Base-by-base conservation (phyloP, 1,139 yeast species). In the Yamadazyma sp. region DNA sequence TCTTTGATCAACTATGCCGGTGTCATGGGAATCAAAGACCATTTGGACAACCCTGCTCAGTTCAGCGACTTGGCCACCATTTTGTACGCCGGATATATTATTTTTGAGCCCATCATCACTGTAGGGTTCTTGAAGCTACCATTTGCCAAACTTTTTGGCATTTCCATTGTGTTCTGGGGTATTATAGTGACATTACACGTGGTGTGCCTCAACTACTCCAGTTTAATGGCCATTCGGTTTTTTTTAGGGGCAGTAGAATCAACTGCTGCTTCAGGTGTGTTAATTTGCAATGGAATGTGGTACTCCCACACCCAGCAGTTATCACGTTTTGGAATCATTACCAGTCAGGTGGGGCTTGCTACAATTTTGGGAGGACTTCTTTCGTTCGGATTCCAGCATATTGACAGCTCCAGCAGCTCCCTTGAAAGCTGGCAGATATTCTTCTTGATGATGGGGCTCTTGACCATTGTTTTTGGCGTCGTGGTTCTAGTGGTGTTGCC, bases 11-110 rank as follows among this genome's bases (percentile, higher is more conserved):
- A 70, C 45, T 73, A 70, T 51, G 70, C 79, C 2, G 74, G 76
- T 1, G 77, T 73, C 1, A 73, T 73, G 77, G 80, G 80, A 1
- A 67, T 75, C 35, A 68, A 67, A 48, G 50, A 54, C 6, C 50
- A 56, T 35, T 43, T 57, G 25, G 53, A 52, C 10, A 63, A 70
- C 4, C 49, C 50, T n/a, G 58, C 64, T 40, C 63, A 71, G 41
- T 72, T 65, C 46, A 64, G 73, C 30, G 62, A 71, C 46, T 54
- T 69, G 29, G 70, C 70, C 10, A 68, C 76, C 5, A 66, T 67
- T 29, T 61, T 70, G 42, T 70, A 67, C 40, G 71, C 62, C 33
- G 74, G 77, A 1, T 73, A 72, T 44, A 66, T 75, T 33, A 61
- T 70, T 32, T 76, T 73, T 23, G 78, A 70, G 38, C 76, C 78